phyloP scores from a whole-genome alignment of 1,284 basidiomycete genomes.

The Schizophyllum commune region DNA sequence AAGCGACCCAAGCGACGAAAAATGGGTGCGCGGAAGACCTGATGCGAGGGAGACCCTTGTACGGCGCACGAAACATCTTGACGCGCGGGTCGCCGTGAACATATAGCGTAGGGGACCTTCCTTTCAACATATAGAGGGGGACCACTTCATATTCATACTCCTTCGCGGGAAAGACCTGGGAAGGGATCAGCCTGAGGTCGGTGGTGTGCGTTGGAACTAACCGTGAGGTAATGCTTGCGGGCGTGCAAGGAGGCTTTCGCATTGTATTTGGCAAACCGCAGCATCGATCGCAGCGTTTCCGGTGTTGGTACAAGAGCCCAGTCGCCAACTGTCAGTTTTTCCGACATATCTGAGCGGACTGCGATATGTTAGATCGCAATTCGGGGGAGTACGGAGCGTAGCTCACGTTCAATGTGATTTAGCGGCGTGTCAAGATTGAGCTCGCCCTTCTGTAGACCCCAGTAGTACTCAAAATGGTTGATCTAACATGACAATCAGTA shows the following conservation, averaged over 20 bases:
- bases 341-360: background rate
- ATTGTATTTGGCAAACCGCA: background rate
- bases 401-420: background rate
- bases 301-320: background rate
- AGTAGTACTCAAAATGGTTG: background rate
- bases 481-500: background rate
- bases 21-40: background rate
- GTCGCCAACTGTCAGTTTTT: background rate
- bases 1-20: background rate
- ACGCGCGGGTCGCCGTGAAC: background rate
- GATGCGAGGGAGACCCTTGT: background rate
- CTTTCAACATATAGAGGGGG: background rate
- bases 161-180: background rate
- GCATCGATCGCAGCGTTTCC: background rate
- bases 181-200: too few species aligned
- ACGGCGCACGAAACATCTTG: background rate
- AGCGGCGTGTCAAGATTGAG: background rate
- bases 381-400: too few species aligned
- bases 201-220: background rate
- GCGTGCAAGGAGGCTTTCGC: background rate
- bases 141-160: background rate
- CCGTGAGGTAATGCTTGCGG: background rate
- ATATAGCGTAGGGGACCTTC: background rate
- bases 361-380: too few species aligned
- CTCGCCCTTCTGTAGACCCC: background rate